Conservation (phyloP, 2,329 filamentous ascomycete genomes). For the Helicocarpus griseus region DNA sequence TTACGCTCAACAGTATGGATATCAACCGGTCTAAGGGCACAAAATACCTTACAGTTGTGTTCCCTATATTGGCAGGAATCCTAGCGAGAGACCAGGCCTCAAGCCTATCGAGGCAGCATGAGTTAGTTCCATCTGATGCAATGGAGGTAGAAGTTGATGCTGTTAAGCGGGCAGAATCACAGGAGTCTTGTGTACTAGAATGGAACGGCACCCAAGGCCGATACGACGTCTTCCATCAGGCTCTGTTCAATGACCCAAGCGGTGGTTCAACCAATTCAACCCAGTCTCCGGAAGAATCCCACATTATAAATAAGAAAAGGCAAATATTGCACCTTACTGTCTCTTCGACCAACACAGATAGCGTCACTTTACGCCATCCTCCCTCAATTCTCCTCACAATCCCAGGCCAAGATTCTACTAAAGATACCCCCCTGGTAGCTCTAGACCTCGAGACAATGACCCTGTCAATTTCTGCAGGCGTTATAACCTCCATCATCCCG, state of each 20-base stretch:
- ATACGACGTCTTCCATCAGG: slow-evolving; percentile 40
- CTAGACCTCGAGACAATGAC: slow-evolving; percentile 35
- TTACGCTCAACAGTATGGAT: slow-evolving; percentile 28
- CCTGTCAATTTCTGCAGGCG: slow-evolving; percentile 30
- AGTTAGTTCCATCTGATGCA: slow-evolving; percentile 31
- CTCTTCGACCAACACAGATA: slow-evolving; percentile 22
- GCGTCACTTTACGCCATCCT: slow-evolving; percentile 16
- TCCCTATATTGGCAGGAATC: slow-evolving; percentile 41
- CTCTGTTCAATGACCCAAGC: slow-evolving; percentile 20
- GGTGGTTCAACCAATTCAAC: slow-evolving; percentile 23
- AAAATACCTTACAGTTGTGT: slow-evolving; percentile 35
- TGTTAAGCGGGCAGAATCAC: slow-evolving; percentile 33
- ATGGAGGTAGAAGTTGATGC: slow-evolving; percentile 35
- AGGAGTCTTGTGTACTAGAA: slow-evolving; percentile 37
- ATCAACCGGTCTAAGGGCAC: slow-evolving; percentile 18
- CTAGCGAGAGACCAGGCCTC: slow-evolving; percentile 38
- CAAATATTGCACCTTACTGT: slow-evolving; percentile 34
- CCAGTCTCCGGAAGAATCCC: slow-evolving; percentile 25
- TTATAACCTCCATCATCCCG: slow-evolving; percentile 32
- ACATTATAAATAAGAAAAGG: slow-evolving; percentile 21
- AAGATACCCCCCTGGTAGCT: slow-evolving; percentile 30
- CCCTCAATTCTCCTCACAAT: slow-evolving; percentile 31
- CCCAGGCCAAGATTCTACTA: slow-evolving; percentile 26
- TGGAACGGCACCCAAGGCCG: slow-evolving; percentile 32
- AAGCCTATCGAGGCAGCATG: slow-evolving; percentile 30